Base-by-base conservation (phyloP, 202 grass and related monocot species). In the Panicum virgatum region DNA sequence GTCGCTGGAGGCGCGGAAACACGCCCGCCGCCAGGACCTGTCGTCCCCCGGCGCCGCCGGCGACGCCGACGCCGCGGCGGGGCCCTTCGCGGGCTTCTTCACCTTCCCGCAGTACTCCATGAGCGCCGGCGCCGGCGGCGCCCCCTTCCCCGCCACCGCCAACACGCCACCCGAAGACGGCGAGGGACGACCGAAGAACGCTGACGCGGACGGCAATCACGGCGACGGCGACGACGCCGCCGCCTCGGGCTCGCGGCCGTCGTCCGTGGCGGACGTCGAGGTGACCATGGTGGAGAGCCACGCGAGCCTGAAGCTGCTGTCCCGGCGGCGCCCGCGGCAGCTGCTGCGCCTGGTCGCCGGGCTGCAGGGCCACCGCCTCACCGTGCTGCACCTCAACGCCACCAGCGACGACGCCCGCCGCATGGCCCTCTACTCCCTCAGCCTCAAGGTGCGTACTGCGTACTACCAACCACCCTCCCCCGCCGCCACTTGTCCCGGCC, bases 231-330 rank as follows among this genome's bases (percentile, higher is more conserved):
- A 4, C 25, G 9, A 6, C 25, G 47, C 12, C 7, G 36, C 19
- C 51, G 65, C 40, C 2, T 53, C 86, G 22, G 85, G 62, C 26
- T 89, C 84, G 13, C 89, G 83, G 60, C 67, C 62, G 2, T 69
- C 91, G 18, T 45, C 81, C 4, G 54, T 90, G 78, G 89, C 92
- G 11, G 84, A 92, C 53, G 81, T 97, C 12, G 90, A 94, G 86
- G 90, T 94, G 80, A 97, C 90, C 30, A 87, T 94, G 74, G 94
- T 89, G 54, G 92, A 95, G 75, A 92, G 81, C 81, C 85, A 94
- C 80, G 94, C 90, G 36, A 92, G 65, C 73, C 80, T 97, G 22
- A 86, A 85, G 89, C 37, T 92, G 68, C 86, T 94, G 7, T 85
- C 92, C 7, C 59, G 78, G 77, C 78, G 73, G 45, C 85, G 82